phyloP scores from a whole-genome alignment of 345 rosid species.

The Populus simonii region DNA sequence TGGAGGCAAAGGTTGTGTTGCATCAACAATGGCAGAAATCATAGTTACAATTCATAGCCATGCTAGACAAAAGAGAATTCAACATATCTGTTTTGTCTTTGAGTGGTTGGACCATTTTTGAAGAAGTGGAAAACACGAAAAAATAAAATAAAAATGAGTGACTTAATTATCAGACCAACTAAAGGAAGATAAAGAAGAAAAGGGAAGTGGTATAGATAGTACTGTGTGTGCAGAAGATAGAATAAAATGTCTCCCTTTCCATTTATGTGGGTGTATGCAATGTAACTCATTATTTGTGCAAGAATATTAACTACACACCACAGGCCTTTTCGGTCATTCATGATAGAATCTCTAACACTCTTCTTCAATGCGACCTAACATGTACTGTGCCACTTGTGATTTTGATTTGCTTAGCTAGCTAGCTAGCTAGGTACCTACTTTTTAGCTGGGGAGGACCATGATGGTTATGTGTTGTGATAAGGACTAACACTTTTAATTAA shows the following conservation, averaged over 20 bases:
- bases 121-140: slow-evolving; percentile 6
- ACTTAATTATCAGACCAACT: not conserved
- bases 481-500: not conserved
- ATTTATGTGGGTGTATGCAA: not conserved
- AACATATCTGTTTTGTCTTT: not conserved
- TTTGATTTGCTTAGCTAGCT: not conserved
- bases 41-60: not conserved
- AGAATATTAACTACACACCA: not conserved
- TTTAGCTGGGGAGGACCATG: not conserved
- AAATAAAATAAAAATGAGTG: not conserved
- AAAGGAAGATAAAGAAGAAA: not conserved
- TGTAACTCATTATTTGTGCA: slow-evolving; percentile 13
- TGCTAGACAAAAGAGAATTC: not conserved
- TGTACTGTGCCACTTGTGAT: not conserved
- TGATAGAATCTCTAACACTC: not conserved
- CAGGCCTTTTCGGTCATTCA: not conserved
- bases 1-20: not conserved
- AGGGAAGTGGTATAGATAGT: not conserved
- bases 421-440: not conserved
- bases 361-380: not conserved
- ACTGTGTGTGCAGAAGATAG: not conserved
- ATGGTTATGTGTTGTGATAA: not conserved
- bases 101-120: slow-evolving; percentile 11
- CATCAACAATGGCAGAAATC: slow-evolving; percentile 12
- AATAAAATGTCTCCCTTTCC: not conserved